These are phyloP conservation scores for Cercophora sp. DNA, from an alignment of 495 filamentous ascomycete genomes.

Conservation along the genomic window DNA sequence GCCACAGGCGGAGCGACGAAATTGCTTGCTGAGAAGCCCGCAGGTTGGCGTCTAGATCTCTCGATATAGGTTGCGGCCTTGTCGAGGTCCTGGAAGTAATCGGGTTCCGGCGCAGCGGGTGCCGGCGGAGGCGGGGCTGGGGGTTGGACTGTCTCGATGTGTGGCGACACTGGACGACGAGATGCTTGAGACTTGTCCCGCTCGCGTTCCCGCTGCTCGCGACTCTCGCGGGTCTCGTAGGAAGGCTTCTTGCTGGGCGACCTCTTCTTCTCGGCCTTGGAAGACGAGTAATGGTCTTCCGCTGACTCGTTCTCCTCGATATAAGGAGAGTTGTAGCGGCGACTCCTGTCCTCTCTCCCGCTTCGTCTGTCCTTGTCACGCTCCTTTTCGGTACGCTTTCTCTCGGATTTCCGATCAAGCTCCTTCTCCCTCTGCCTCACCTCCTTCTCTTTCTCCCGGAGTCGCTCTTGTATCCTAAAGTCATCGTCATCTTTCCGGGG, in stretches of 20 bases:
- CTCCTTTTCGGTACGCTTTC: constrained; percentile 29
- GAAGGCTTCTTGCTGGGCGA: constrained; percentile 38
- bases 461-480: constrained; percentile 22
- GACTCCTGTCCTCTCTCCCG: constrained; percentile 35
- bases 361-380: constrained; percentile 26
- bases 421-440: constrained; percentile 17
- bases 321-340: constrained; percentile 26
- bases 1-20: constrained; percentile 17
- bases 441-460: constrained; percentile 18
- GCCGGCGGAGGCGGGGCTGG: not conserved
- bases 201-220: constrained; percentile 22
- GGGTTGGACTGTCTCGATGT: constrained; percentile 7
- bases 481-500: constrained; percentile 33
- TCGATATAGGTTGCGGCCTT: constrained; percentile 22
- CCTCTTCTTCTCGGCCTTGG: constrained; percentile 40
- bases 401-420: constrained; percentile 14
- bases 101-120: not conserved
- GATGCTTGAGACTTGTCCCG: constrained; percentile 26
- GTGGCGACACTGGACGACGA: constrained; percentile 21
- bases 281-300: constrained; percentile 28
- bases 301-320: constrained; percentile 28
- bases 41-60: constrained; percentile 9
- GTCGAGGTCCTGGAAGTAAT: constrained; percentile 12
- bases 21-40: constrained; percentile 8
- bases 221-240: constrained; percentile 25